These are phyloP conservation scores for Backusella luteola DNA, from an alignment of 192 early-diverging fungal species.

Conservation along the genomic window DNA sequence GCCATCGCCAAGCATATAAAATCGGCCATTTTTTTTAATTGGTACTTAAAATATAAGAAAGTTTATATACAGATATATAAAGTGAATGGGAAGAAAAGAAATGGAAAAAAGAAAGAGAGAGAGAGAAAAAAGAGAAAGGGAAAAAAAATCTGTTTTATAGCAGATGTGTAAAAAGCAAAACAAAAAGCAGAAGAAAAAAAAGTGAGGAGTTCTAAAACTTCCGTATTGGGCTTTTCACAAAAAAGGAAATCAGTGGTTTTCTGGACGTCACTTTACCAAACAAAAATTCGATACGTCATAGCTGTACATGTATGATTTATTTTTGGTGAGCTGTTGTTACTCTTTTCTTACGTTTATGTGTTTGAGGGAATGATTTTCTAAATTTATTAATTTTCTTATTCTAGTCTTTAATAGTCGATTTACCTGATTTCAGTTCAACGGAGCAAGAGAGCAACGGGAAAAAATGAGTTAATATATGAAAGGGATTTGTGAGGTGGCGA, in stretches of 20 bases:
- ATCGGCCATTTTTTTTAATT: slow-evolving; percentile 18
- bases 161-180: neutral
- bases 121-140: neutral
- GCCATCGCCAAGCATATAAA: slow-evolving; percentile 26
- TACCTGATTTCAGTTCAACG: neutral
- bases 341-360: neutral
- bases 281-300: neutral
- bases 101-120: neutral
- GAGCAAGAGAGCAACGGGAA: neutral
- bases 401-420: neutral
- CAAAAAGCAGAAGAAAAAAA: slow-evolving; percentile 2
- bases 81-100: slow-evolving; percentile 11
- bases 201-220: neutral
- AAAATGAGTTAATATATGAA: neutral
- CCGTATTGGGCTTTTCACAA: neutral
- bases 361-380: neutral
- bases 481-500: neutral
- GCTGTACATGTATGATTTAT: neutral
- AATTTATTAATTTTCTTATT: neutral
- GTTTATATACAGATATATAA: neutral
- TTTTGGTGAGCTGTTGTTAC: neutral
- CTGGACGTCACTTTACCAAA: neutral
- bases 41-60: neutral
- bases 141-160: neutral
- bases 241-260: slow-evolving; percentile 1